These are phyloP conservation scores for Pneumocystis oryctolagi DNA, from an alignment of 1,139 yeast species.

Conservation along the genomic window DNA sequence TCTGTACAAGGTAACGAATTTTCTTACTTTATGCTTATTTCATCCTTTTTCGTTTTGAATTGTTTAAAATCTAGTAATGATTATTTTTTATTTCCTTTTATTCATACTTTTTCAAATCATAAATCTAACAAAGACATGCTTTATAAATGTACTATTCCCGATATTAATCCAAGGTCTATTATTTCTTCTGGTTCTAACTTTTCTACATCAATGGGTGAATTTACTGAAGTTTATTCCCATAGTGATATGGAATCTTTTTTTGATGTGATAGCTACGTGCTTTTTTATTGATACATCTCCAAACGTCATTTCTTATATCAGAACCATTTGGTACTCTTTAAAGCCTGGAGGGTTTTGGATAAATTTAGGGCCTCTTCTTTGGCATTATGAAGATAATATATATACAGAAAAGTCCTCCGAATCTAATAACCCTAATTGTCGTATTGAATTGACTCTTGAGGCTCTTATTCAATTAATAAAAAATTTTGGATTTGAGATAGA, in stretches of 20 bases:
- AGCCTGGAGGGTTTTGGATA: constrained; percentile 53
- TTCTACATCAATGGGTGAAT: constrained; percentile 72
- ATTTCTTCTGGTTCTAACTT: constrained; percentile 22
- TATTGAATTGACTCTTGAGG: constrained; percentile 50
- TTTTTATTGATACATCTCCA: constrained; percentile 66
- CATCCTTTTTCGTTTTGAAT: constrained; percentile 52
- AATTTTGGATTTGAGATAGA: constrained; percentile 41
- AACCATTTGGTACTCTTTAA: constrained; percentile 40
- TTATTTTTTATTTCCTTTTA: constrained; percentile 52
- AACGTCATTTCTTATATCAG: constrained; percentile 57
- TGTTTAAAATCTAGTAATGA: constrained; percentile 37
- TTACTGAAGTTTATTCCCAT: constrained; percentile 54
- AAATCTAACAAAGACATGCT: constrained; percentile 37
- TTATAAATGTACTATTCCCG: constrained; percentile 34
- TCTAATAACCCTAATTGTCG: constrained; percentile 34
- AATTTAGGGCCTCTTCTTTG: constrained; percentile 77
- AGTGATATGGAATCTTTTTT: constrained; percentile 16
- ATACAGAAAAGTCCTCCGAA: constrained; percentile 15
- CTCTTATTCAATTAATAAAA: constrained; percentile 36
- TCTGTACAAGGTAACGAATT: constrained; percentile 75
- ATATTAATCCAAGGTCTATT: constrained; percentile 20
- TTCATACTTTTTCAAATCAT: constrained; percentile 65
- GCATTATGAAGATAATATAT: constrained; percentile 53
- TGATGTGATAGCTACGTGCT: constrained; percentile 42
- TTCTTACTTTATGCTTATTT: constrained; percentile 63